Evolutionary conservation across 495 filamentous ascomycete genomes (phyloP).

Genomic region (Viridothelium virens): DNA sequence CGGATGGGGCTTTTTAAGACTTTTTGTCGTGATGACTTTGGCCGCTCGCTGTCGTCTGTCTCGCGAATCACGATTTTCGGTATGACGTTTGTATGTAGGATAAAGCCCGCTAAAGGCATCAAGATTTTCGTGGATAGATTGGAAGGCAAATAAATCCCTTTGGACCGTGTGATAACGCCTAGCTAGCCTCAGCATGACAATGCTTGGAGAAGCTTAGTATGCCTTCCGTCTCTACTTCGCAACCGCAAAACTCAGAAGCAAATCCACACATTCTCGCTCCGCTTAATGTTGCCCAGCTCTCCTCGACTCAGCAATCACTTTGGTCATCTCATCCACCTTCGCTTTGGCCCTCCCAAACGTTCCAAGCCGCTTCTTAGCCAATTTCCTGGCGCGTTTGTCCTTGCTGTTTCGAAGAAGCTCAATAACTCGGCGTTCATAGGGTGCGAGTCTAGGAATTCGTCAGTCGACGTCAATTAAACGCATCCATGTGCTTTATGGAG

Average conservation of each 20-base stretch:
- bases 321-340: slow-evolving; percentile 97
- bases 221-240: background rate
- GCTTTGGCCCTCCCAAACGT: slow-evolving; percentile 95
- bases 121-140: background rate
- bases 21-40: no score
- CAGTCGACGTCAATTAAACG: slow-evolving; percentile 22
- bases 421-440: slow-evolving; percentile 96
- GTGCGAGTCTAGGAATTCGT: slow-evolving; percentile 58
- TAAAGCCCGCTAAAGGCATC: background rate
- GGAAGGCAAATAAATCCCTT: background rate
- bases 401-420: slow-evolving; percentile 97
- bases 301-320: slow-evolving; percentile 93
- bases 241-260: background rate
- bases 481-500: slow-evolving; percentile 8
- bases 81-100: no score
- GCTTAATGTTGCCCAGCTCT: slow-evolving; percentile 52
- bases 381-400: slow-evolving; percentile 98
- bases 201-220: no score
- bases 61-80: no score
- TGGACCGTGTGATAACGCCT: slow-evolving; percentile 1
- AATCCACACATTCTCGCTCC: background rate
- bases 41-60: no score
- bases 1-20: background rate
- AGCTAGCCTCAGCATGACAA: background rate
- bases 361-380: slow-evolving; percentile 99